Conservation (phyloP, 2,329 filamentous ascomycete species). For the Nigrospora oryzae region DNA sequence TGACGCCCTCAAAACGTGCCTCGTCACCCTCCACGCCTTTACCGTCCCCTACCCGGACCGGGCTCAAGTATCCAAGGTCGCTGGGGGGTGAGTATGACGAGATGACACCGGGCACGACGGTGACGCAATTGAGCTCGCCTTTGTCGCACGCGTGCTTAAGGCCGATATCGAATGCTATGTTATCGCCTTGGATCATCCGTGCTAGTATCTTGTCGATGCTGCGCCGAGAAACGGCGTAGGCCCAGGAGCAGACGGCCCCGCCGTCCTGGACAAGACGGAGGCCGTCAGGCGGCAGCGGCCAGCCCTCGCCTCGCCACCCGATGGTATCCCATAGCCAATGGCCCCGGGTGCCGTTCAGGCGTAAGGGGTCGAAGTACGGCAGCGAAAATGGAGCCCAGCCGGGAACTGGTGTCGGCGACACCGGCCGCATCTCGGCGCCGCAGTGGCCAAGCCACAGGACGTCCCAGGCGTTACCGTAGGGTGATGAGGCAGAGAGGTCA, state of each 20-base stretch:
- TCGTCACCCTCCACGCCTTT: constrained; percentile 8
- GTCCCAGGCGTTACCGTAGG: constrained; percentile 22
- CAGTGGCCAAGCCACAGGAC: constrained; percentile 30
- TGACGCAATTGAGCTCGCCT: constrained; percentile 21
- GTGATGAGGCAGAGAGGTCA: constrained; percentile 12
- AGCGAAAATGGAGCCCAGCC: not conserved
- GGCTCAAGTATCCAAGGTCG: constrained; percentile 11
- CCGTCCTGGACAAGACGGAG: constrained; percentile 16
- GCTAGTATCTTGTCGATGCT: constrained; percentile 23
- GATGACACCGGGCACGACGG: constrained; percentile 26
- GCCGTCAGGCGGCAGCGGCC: constrained; percentile 5
- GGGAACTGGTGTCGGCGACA: constrained; percentile 5
- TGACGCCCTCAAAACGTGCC: constrained; percentile 15
- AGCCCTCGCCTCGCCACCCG: not conserved
- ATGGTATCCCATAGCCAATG: not conserved
- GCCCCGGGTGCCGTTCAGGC: not conserved
- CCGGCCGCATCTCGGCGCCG: constrained; percentile 15
- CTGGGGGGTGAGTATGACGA: constrained; percentile 22
- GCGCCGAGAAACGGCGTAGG: constrained; percentile 15
- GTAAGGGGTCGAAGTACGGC: not conserved
- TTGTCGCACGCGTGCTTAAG: constrained; percentile 20
- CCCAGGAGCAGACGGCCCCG: constrained; percentile 20
- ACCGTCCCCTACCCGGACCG: constrained; percentile 9
- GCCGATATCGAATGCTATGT: constrained; percentile 25
- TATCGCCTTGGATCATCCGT: constrained; percentile 15